These are phyloP conservation scores for Phytopythium ostracodes DNA, from an alignment of 352 stramenopile species.

Conservation along the genomic window DNA sequence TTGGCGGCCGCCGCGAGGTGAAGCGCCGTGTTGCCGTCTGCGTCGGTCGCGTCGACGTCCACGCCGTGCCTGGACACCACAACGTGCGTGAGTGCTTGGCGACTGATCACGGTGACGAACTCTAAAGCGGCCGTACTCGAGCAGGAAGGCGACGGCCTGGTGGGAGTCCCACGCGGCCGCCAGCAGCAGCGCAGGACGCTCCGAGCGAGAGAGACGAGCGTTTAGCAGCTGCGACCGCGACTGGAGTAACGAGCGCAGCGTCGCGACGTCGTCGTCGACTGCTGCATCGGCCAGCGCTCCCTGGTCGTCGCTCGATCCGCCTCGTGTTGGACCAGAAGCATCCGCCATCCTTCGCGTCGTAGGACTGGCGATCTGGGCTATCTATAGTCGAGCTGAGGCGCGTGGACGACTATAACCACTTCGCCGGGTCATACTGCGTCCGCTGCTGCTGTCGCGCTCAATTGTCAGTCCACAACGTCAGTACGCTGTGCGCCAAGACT, in stretches of 20 bases:
- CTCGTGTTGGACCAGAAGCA: background rate
- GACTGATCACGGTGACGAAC: too few species aligned
- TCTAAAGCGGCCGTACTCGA: conserved; percentile 1
- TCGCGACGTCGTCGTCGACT: conserved; percentile 1
- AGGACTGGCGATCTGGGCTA: background rate
- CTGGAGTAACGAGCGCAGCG: background rate
- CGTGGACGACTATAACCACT: background rate
- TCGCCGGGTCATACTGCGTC: background rate
- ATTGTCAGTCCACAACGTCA: background rate
- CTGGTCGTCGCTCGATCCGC: background rate
- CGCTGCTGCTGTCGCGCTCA: background rate
- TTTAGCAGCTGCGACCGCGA: background rate
- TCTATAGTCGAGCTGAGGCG: conserved; percentile 2
- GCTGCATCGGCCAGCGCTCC: background rate
- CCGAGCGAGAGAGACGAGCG: conserved; percentile 4
- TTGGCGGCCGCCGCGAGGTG: conserved; percentile 13
- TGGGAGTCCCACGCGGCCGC: conserved; percentile 13
- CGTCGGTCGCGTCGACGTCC: conserved; percentile 6
- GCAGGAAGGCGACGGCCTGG: conserved; percentile 7
- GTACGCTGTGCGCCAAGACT: background rate
- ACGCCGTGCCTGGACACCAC: conserved; percentile 4
- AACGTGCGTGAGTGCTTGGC: background rate
- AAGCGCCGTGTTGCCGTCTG: conserved; percentile 11
- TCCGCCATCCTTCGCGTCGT: background rate
- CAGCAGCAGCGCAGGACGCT: conserved; percentile 14